A percentile compares a stretch with the other conserved stretches of the same genome.
These are phyloP conservation scores for Penicillium sp. DNA, from an alignment of 2,329 filamentous ascomycete genomes.

Conservation along the genomic window DNA sequence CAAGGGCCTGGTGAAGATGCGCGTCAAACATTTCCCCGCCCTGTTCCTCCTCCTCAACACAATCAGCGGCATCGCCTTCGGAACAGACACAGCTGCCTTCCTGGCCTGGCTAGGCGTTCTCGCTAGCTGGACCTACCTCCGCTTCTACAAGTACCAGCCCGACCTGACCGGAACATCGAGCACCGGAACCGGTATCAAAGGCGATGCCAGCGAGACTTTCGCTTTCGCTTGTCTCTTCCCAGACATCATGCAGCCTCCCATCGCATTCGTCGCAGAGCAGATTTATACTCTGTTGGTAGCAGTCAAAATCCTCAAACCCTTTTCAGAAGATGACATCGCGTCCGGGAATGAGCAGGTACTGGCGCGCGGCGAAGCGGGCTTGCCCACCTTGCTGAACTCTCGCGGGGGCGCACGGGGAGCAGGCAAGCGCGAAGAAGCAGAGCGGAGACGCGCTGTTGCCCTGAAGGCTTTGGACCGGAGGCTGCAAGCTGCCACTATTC, in stretches of 20 bases:
- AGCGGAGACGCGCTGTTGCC: conserved; percentile 83
- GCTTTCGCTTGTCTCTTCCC: conserved; percentile 96
- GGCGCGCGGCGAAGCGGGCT: conserved; percentile 60
- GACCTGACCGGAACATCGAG: conserved; percentile 57
- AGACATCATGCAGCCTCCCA: conserved; percentile 73
- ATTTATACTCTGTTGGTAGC: conserved; percentile 75
- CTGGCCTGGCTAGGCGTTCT: conserved; percentile 80
- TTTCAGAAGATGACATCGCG: conserved; percentile 77
- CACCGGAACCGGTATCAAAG: conserved; percentile 64
- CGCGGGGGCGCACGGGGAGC: conserved; percentile 49
- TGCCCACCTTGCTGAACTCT: conserved; percentile 60
- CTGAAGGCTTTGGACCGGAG: conserved; percentile 90
- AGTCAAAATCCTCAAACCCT: conserved; percentile 78
- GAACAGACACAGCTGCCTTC: conserved; percentile 75
- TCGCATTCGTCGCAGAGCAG: conserved; percentile 71
- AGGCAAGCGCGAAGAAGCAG: conserved; percentile 84
- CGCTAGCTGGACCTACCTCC: conserved; percentile 90
- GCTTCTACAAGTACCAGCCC: conserved; percentile 79
- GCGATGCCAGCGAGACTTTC: conserved; percentile 95
- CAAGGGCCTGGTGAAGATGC: conserved; percentile 82
- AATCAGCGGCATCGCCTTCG: conserved; percentile 63
- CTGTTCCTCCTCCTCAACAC: conserved; percentile 73
- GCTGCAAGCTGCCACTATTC: conserved; percentile 76
- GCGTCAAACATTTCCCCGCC: conserved; percentile 78
- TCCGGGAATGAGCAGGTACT: conserved; percentile 71